Evolutionary conservation across 441 rosid species (phyloP).

Genomic region (Corymbia calophylla): DNA sequence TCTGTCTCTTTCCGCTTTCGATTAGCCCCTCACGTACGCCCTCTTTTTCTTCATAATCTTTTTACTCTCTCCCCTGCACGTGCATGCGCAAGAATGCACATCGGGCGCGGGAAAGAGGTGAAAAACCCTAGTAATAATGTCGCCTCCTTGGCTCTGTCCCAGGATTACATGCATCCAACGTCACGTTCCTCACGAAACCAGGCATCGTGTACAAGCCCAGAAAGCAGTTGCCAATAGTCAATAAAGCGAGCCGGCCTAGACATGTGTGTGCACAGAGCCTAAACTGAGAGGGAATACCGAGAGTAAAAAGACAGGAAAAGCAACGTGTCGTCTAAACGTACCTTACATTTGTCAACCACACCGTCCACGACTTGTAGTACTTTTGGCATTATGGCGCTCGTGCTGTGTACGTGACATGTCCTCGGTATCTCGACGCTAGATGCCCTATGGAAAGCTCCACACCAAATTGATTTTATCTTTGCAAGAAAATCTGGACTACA

Average conservation of each 20-base stretch:
- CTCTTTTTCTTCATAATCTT: background rate
- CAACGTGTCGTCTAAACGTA: background rate
- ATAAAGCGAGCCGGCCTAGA: background rate
- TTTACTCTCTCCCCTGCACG: background rate
- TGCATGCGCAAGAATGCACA: background rate
- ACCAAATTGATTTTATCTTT: background rate
- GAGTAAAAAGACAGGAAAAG: background rate
- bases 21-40: background rate
- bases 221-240: background rate
- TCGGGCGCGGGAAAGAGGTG: background rate
- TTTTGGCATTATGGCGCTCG: rapidly evolving
- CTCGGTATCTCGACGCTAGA: background rate
- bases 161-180: background rate
- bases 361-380: rapidly evolving
- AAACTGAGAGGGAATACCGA: background rate
- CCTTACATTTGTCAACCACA: background rate
- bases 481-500: background rate
- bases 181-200: background rate
- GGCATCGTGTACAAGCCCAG: background rate
- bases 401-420: background rate
- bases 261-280: background rate
- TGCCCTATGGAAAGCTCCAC: background rate
- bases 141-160: background rate
- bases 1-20: background rate
- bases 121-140: background rate